These are phyloP conservation scores for Phytophthora pistaciae DNA, from an alignment of 352 stramenopile species.

Conservation along the genomic window DNA sequence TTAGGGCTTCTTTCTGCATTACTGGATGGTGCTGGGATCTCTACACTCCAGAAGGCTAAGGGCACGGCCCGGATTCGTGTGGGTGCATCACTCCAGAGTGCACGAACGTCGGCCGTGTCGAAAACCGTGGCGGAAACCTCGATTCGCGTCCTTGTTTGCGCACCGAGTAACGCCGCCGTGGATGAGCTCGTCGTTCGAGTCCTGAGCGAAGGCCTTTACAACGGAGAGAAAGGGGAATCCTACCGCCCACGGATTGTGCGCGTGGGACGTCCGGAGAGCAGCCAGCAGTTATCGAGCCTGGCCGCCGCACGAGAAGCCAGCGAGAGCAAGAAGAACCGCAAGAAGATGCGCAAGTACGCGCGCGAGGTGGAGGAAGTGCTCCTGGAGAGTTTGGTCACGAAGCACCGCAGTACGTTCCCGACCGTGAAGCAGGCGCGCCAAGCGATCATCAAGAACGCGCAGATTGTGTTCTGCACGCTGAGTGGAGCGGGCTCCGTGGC, in stretches of 20 bases:
- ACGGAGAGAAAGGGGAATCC: constrained; percentile 52
- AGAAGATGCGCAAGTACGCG: constrained; percentile 81
- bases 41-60: constrained; percentile 53
- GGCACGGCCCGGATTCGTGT: constrained; percentile 74
- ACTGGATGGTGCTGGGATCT: constrained; percentile 73
- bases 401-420: constrained; percentile 66
- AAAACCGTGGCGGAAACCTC: constrained; percentile 65
- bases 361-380: constrained; percentile 77
- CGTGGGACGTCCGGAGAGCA: constrained; percentile 68
- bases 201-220: constrained; percentile 69
- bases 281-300: constrained; percentile 43
- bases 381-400: constrained; percentile 72
- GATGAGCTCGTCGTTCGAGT: constrained; percentile 81
- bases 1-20: constrained; percentile 76
- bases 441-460: constrained; percentile 74
- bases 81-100: constrained; percentile 67
- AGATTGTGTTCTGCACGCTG: constrained; percentile 90
- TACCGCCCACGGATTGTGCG: constrained; percentile 79
- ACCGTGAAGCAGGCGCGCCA: constrained; percentile 67
- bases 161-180: constrained; percentile 83
- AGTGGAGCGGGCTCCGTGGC: constrained; percentile 78
- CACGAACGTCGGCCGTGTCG: constrained; percentile 33
- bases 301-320: constrained; percentile 34
- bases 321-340: constrained; percentile 54
- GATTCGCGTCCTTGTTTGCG: constrained; percentile 80